phyloP scores from a whole-genome alignment of 768 basidiomycete species.

The Cystobasidium ongulense region DNA sequence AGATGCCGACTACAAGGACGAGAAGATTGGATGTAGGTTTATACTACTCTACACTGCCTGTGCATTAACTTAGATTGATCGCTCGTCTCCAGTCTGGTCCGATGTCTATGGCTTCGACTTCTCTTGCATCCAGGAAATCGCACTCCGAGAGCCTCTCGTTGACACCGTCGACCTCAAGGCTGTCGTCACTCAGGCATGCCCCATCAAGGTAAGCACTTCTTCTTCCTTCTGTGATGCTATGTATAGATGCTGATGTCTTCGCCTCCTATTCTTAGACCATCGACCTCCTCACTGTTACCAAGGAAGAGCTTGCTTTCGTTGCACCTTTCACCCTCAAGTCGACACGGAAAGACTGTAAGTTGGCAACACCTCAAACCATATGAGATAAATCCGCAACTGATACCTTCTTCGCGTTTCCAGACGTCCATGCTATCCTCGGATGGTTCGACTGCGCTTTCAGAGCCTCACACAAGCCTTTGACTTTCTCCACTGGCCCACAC shows the following conservation, averaged over 20 bases:
- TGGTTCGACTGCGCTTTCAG: conserved; percentile 98
- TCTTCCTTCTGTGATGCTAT: background rate
- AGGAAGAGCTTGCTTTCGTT: conserved; percentile 85
- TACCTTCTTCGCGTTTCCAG: conserved; percentile 48
- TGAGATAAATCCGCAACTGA: background rate
- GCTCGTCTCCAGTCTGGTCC: conserved; percentile 74
- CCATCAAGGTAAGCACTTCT: conserved; percentile 61
- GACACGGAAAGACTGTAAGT: conserved; percentile 82
- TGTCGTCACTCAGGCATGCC: conserved; percentile 84
- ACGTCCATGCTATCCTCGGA: conserved; percentile 92
- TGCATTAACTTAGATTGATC: conserved; percentile 18
- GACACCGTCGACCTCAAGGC: conserved; percentile 97
- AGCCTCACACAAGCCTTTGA: conserved; percentile 88
- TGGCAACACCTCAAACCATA: background rate
- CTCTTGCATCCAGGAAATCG: conserved; percentile 98
- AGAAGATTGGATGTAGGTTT: conserved; percentile 98
- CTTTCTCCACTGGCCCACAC: conserved; percentile 95
- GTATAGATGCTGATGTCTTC: background rate
- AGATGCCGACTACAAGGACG: conserved; percentile 98
- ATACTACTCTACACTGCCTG: background rate
- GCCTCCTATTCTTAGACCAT: conserved; percentile 56
- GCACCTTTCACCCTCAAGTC: conserved; percentile 69
- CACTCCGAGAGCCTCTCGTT: conserved; percentile 87
- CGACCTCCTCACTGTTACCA: conserved; percentile 79
- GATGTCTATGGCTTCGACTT: conserved; percentile 99